Percentiles rank a stretch among this genome's conserved stretches.
phyloP scores from a whole-genome alignment of 2,329 filamentous ascomycete genomes.

The Paramyrothecium sp. region DNA sequence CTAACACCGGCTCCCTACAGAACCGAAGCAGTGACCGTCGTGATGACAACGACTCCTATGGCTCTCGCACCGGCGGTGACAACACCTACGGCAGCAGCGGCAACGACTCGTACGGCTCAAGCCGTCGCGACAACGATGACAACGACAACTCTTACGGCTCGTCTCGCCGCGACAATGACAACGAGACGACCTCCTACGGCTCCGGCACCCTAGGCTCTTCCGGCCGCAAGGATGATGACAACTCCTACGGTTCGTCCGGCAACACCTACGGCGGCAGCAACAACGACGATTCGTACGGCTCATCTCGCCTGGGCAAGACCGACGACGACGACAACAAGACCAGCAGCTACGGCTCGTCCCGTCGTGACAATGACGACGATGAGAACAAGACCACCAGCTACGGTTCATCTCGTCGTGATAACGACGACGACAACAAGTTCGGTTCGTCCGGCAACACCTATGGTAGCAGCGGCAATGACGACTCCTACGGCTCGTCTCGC shows the following conservation, averaged over 20 bases:
- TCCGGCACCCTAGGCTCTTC: conserved; percentile 12
- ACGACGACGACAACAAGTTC: conserved; percentile 14
- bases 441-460: conserved; percentile 12
- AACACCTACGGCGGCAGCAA: conserved; percentile 17
- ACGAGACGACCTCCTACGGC: background rate
- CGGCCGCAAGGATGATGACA: conserved; percentile 12
- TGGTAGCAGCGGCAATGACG: conserved; percentile 17
- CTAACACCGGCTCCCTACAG: conserved; percentile 1
- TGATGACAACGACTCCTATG: conserved; percentile 12
- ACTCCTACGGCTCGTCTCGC: conserved; percentile 19
- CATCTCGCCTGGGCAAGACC: conserved; percentile 8
- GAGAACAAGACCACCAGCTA: background rate
- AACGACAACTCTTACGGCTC: conserved; percentile 14
- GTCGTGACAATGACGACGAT: background rate
- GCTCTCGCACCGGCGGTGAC: conserved; percentile 1
- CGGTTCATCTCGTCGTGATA: conserved; percentile 7
- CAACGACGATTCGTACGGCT: conserved; percentile 20
- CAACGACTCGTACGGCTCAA: conserved; percentile 8
- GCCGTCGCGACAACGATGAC: conserved; percentile 6
- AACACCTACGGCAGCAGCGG: conserved; percentile 15
- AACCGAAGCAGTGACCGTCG: conserved; percentile 4
- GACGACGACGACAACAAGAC: conserved; percentile 6
- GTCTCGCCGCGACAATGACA: conserved; percentile 3
- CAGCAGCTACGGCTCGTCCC: conserved; percentile 14
- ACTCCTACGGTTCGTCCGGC: conserved; percentile 17